These are phyloP conservation scores for Stemphylium vesicarium DNA, from an alignment of 2,329 filamentous ascomycete species.

Conservation along the genomic window DNA sequence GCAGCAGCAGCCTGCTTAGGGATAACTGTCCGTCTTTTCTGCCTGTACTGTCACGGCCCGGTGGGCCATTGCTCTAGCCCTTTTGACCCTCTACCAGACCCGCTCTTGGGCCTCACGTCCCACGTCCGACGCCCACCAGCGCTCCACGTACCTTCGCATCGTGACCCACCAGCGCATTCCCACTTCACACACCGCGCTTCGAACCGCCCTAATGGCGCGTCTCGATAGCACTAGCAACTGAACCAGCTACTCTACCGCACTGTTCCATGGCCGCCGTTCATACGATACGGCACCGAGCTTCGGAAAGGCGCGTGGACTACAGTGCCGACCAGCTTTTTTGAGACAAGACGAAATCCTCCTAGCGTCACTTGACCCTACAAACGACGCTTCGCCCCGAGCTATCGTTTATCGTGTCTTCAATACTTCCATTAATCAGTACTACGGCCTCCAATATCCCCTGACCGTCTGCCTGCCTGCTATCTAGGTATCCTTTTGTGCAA, in stretches of 20 bases:
- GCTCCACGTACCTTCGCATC: slow-evolving; percentile 28
- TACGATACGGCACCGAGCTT: slow-evolving; percentile 27
- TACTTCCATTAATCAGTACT: slow-evolving; percentile 17
- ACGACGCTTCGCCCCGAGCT: slow-evolving; percentile 20
- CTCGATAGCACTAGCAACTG: slow-evolving; percentile 23
- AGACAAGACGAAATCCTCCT: slow-evolving; percentile 30
- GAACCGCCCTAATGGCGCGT: slow-evolving; percentile 15
- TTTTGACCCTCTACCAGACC: slow-evolving; percentile 43
- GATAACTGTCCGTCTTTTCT: slow-evolving; percentile 10
- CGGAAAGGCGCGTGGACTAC: slow-evolving; percentile 30
- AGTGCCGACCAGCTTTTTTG: slow-evolving; percentile 26
- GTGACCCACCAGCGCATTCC: slow-evolving; percentile 26
- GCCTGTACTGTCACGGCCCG: slow-evolving; percentile 34
- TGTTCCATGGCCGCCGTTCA: slow-evolving; percentile 27
- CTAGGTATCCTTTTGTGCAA: slow-evolving; percentile 15
- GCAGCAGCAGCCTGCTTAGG: no score
- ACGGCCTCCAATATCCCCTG: slow-evolving; percentile 13
- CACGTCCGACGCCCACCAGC: slow-evolving; percentile 24
- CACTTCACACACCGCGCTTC: slow-evolving; percentile 21
- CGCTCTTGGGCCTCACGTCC: slow-evolving; percentile 30
- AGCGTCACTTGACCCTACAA: slow-evolving; percentile 40
- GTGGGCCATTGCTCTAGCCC: slow-evolving; percentile 35
- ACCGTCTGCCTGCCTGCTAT: slow-evolving; percentile 9
- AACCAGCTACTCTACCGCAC: slow-evolving; percentile 25
- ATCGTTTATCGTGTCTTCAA: slow-evolving; percentile 14